phyloP scores from a whole-genome alignment of 179 eudicot species.

The Carnegiea gigantea region DNA sequence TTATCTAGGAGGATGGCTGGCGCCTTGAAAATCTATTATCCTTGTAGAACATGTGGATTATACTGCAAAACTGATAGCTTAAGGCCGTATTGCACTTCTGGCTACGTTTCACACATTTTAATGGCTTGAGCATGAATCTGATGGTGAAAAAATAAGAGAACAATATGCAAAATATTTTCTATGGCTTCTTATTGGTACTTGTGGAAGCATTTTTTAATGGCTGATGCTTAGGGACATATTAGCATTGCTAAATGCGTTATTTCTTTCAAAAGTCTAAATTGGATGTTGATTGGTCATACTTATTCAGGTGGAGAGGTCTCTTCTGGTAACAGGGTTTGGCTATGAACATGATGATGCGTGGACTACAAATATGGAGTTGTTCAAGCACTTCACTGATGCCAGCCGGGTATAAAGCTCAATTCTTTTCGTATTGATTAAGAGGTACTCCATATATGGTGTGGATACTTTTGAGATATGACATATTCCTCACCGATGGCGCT shows the following conservation, averaged over 20 bases:
- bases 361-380: conserved; percentile 80
- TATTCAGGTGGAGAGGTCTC: conserved; percentile 76
- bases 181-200: background rate
- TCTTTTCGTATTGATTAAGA: conserved; percentile 8
- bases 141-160: background rate
- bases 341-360: conserved; percentile 99
- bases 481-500: no score
- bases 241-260: background rate
- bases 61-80: background rate
- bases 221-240: background rate
- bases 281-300: background rate
- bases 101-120: no score
- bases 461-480: background rate
- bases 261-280: background rate
- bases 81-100: background rate
- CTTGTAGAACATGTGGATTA: no score
- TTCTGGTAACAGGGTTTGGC: conserved; percentile 95
- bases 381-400: conserved; percentile 89
- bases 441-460: background rate
- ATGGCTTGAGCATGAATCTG: background rate
- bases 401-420: conserved; percentile 65
- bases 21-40: background rate
- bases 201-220: background rate
- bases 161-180: no score
- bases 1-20: background rate